phyloP scores from a whole-genome alignment of 1,139 yeast species.

The Pichia cactophila region DNA sequence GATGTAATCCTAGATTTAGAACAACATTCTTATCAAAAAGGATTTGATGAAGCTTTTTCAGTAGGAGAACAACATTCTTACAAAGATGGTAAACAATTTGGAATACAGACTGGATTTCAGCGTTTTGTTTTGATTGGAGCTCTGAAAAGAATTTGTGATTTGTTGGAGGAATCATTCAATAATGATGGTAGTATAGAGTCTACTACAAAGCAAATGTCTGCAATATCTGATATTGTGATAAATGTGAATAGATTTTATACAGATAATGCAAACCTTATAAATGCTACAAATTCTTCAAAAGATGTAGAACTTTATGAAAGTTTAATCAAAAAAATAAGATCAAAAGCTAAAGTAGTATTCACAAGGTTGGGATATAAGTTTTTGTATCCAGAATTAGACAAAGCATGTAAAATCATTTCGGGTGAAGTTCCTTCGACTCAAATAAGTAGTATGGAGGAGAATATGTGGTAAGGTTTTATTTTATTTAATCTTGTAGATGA shows the following conservation, averaged over 20 bases:
- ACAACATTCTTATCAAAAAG: constrained; percentile 38
- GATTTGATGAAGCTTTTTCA: constrained; percentile 42
- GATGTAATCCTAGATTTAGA: constrained; percentile 36
- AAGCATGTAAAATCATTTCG: constrained; percentile 15
- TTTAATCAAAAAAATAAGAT: constrained; percentile 19
- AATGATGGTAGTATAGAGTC: neutral
- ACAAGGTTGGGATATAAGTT: constrained; percentile 18
- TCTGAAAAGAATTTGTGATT: constrained; percentile 32
- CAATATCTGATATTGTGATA: constrained; percentile 7
- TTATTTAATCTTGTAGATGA: constrained; percentile 30
- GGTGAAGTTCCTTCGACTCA: constrained; percentile 21
- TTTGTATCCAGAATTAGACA: constrained; percentile 19
- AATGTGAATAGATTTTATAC: constrained; percentile 15
- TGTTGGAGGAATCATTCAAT: constrained; percentile 27
- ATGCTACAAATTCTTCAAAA: constrained; percentile 19
- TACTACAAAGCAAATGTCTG: constrained; percentile 1
- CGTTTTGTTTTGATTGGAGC: constrained; percentile 45
- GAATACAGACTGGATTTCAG: constrained; percentile 54
- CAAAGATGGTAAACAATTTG: constrained; percentile 47
- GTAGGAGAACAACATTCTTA: constrained; percentile 30
- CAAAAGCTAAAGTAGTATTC: constrained; percentile 22
- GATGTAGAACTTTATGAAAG: constrained; percentile 23
- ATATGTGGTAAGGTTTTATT: constrained; percentile 21
- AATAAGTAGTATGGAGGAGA: constrained; percentile 18
- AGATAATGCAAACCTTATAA: constrained; percentile 10